Evolutionary conservation across 2,329 filamentous ascomycete species (phyloP), one percentile per base, ranked within the genome.

Genomic region (Penicillium sp.): DNA sequence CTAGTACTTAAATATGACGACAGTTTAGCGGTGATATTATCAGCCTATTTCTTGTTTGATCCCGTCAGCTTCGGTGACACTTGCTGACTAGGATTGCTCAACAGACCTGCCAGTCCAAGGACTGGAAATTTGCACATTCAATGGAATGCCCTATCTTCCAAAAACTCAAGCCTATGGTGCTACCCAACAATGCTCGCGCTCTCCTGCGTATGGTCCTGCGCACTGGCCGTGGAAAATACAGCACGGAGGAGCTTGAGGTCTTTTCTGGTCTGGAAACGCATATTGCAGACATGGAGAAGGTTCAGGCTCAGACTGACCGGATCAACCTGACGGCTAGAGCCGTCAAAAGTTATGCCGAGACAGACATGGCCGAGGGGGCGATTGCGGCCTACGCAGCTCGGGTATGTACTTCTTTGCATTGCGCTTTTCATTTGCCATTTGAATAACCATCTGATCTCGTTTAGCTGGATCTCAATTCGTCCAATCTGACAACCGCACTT

Each of bases 41-140:
- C n/a, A n/a, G n/a, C n/a, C n/a, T n/a, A n/a, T n/a, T n/a, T n/a
- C n/a, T n/a, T n/a, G n/a, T n/a, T n/a, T n/a, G n/a, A n/a, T n/a
- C n/a, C n/a, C n/a, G n/a, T n/a, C n/a, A n/a, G n/a, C n/a, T 26
- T 15, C 10, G 4, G 13, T 26, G 23, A 11, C 20, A 25, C 15
- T 2, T 34, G 15, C 34, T 47, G 36, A 47, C 25, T 16, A 13
- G 17, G 29, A 33, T n/a, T n/a, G n/a, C n/a, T n/a, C n/a, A 38
- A n/a, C 19, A 82, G 77, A 63, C 55, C 18, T 84, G 80, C 56
- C 80, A 84, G 64, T 63, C 68, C 29, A 69, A 72, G 51, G 73
- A 79, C 17, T 84, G 80, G 80, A 75, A 72, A 36, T 66, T 70
- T 13, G 68, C 69, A 7, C 80, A 84, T 63, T 80, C 79, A 39